phyloP scores from a whole-genome alignment of 257 asterid species.

The Solanum medicagineum region DNA sequence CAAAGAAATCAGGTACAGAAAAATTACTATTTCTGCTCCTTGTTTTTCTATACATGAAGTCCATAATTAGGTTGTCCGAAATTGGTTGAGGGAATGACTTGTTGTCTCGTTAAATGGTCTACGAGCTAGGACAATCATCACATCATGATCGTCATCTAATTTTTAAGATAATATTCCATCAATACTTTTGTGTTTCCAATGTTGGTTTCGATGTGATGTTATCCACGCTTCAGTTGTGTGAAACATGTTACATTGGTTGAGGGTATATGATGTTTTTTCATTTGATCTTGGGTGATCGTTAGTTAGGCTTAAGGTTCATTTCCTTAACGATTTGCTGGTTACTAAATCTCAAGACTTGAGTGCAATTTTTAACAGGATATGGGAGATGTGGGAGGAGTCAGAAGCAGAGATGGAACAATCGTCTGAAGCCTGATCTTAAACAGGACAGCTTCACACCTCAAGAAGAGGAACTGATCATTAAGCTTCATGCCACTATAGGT shows the following conservation, averaged over 20 bases:
- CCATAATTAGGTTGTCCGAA: neutral
- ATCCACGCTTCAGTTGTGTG: neutral
- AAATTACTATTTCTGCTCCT: neutral
- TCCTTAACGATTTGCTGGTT: neutral
- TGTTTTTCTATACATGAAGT: neutral
- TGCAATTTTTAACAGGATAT: constrained; percentile 17
- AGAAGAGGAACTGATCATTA: constrained; percentile 77
- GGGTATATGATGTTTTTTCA: neutral
- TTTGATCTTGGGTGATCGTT: neutral
- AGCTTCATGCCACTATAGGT: constrained; percentile 77
- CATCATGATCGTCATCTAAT: neutral
- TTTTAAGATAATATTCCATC: neutral
- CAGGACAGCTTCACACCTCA: constrained; percentile 56
- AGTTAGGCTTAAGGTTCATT: neutral
- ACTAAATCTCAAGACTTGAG: neutral
- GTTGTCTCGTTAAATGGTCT: neutral
- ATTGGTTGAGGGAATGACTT: neutral
- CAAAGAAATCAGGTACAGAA: constrained; percentile 45
- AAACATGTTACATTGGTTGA: neutral
- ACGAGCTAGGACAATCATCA: neutral
- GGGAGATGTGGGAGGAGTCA: constrained; percentile 47
- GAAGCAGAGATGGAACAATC: constrained; percentile 29
- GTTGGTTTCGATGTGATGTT: neutral
- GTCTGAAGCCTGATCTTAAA: constrained; percentile 22
- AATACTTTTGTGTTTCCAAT: neutral